These are phyloP conservation scores for Penicillium longicatenatum DNA, from an alignment of 495 filamentous ascomycete genomes.

Conservation along the genomic window DNA sequence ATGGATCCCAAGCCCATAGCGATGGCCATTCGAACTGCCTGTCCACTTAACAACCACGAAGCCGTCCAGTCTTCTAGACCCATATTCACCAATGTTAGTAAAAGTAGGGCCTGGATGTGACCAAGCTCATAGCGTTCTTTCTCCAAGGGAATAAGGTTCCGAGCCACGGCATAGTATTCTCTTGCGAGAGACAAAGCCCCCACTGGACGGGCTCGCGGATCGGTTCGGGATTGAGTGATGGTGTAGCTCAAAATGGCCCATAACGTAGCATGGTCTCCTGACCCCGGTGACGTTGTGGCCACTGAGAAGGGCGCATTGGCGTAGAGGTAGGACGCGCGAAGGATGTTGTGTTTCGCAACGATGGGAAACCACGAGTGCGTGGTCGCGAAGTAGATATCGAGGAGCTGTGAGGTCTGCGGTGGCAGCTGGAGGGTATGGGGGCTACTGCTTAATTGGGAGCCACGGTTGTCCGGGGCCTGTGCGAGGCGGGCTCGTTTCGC, in stretches of 20 bases:
- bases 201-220: conserved; percentile 26
- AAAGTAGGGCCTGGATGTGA: conserved; percentile 65
- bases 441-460: conserved; percentile 15
- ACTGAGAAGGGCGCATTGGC: conserved; percentile 50
- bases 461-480: conserved; percentile 19
- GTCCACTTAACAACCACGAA: conserved; percentile 64
- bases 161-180: conserved; percentile 60
- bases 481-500: conserved; percentile 36
- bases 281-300: conserved; percentile 39
- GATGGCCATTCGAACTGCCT: conserved; percentile 60
- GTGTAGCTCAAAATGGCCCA: conserved; percentile 64
- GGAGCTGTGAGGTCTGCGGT: conserved; percentile 60
- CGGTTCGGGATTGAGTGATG: conserved; percentile 42
- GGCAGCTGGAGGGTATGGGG: conserved; percentile 50
- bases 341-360: conserved; percentile 66
- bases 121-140: conserved; percentile 57
- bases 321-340: conserved; percentile 54
- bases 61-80: conserved; percentile 53
- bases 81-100: conserved; percentile 62
- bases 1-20: conserved; percentile 46
- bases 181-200: conserved; percentile 28
- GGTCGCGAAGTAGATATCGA: conserved; percentile 72
- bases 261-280: conserved; percentile 62
- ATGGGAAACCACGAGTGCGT: conserved; percentile 76
- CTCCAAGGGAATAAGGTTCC: conserved; percentile 59